Evolutionary conservation across 129 eudicot species (phyloP).

Genomic region (Tanacetum coccineum): DNA sequence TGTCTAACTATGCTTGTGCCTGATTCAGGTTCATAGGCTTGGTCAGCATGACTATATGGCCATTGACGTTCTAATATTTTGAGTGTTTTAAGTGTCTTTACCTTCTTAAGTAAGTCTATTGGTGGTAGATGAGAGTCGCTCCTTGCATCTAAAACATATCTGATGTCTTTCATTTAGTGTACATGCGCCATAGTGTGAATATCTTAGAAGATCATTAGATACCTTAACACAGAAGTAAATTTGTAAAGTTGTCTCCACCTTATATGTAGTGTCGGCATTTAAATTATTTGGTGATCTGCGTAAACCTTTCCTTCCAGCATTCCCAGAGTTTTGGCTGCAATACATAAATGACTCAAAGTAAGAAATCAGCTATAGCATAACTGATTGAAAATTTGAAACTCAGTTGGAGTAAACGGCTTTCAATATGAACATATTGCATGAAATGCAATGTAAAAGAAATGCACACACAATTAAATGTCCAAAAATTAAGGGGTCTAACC

Average conservation of each 20-base stretch:
- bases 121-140: constrained; percentile 42
- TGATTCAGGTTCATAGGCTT: no score
- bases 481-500: no score
- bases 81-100: constrained; percentile 14
- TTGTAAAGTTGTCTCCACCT: constrained; percentile 25
- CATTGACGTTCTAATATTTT: neutral
- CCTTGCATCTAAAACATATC: constrained; percentile 24
- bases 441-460: no score
- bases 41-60: no score
- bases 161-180: constrained; percentile 34
- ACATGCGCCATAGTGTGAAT: constrained; percentile 27
- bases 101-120: constrained; percentile 56
- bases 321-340: constrained; percentile 38
- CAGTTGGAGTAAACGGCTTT: no score
- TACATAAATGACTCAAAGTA: constrained; percentile 8
- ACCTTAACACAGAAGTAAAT: neutral
- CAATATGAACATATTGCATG: no score
- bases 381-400: no score
- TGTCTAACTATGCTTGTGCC: no score
- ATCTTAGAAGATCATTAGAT: neutral
- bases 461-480: no score
- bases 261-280: constrained; percentile 24
- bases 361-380: no score
- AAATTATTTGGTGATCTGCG: constrained; percentile 22
- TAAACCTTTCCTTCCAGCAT: constrained; percentile 23